Evolutionary conservation across 176 grass and related monocot species (phyloP), one percentile per base, ranked within the genome.

Genomic region (Carex myosuroides): DNA sequence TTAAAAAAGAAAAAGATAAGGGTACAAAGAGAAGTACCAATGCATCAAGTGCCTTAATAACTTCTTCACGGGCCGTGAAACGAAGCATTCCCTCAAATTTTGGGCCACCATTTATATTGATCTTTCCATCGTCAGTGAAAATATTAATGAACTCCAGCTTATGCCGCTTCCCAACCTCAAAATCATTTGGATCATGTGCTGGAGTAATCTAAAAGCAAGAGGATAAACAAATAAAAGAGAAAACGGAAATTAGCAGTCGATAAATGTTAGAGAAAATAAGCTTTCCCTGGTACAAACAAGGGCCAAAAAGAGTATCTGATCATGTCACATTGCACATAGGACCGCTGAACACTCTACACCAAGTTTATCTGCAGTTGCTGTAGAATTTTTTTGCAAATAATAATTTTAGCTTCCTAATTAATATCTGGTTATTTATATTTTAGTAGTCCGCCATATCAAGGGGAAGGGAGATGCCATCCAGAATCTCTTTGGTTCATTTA

Each of bases 141-240:
- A 97, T 94, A 82, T 88, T 97, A 58, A 92, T 88, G 83, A 92
- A 97, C 12, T 92, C 94, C 81, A 97, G 90, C 60, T 89, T 94
- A 88, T 97, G 92, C 60, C 92, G 83, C 82, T 97, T 97, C 60
- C 92, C 92, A 71, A 94, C 92, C 88, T 97, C 92, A 85, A 97
- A 97, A 64, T 97, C 94, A 85, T 97, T 91, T 50, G 92, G 87
- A 84, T 97, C 94, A 92, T 97, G 92, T 63, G 92, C 92, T 41
- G 92, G 90, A 63, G 94, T 94, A 84, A 97, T 97, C 94, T 97
- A 76, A 78, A 92, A 60, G 61, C 67, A 57, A 22, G 57, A 62
- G 8, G 62, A 86, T 1, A 83, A 83, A 60, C 67, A 70, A 71
- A 71, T 20, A 72, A 46, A 72, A 13, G n/a, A 9, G 21, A 64